These are phyloP conservation scores for Hypoxylon sp. DNA, from an alignment of 2,329 filamentous ascomycete genomes.

Conservation along the genomic window DNA sequence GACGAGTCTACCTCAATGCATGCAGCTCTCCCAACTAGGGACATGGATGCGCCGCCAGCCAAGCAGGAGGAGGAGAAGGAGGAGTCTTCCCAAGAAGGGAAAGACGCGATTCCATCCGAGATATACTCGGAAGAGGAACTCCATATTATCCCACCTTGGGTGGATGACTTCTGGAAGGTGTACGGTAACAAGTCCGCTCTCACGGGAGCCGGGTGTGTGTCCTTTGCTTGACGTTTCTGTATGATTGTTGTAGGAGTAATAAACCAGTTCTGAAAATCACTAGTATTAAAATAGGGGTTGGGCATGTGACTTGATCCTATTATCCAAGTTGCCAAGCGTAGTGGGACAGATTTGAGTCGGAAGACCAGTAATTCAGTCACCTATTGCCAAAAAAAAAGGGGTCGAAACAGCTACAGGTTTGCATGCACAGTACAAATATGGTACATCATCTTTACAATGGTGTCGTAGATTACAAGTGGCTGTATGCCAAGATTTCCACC, in stretches of 20 bases:
- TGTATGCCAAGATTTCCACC: slow-evolving; percentile 20
- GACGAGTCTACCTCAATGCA: slow-evolving; percentile 16
- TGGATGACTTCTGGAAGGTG: slow-evolving; percentile 37
- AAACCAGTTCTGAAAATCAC: too few relatives aligned
- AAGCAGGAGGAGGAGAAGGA: not conserved
- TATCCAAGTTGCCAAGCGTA: not conserved
- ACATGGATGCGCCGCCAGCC: not conserved
- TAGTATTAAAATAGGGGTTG: not conserved
- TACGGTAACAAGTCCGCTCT: slow-evolving; percentile 45
- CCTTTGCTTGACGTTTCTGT: slow-evolving; percentile 9
- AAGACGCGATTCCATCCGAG: slow-evolving; percentile 1
- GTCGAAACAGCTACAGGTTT: slow-evolving; percentile 1
- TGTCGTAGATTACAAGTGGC: slow-evolving; percentile 39
- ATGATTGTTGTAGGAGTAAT: not conserved
- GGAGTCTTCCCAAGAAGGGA: not conserved
- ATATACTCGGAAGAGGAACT: slow-evolving; percentile 27
- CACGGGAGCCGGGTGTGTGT: slow-evolving; percentile 16
- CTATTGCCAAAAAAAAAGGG: not conserved
- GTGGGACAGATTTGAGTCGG: not conserved
- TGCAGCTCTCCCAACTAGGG: not conserved
- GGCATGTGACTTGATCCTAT: not conserved
- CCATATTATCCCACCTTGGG: slow-evolving; percentile 39
- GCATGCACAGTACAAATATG: slow-evolving; percentile 46
- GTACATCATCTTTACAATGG: slow-evolving; percentile 51
- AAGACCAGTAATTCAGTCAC: not conserved